A percentile compares a stretch with the other conserved stretches of the same genome.
These are phyloP conservation scores for Rhodocollybia butyracea DNA, from an alignment of 768 basidiomycete species.

Conservation along the genomic window DNA sequence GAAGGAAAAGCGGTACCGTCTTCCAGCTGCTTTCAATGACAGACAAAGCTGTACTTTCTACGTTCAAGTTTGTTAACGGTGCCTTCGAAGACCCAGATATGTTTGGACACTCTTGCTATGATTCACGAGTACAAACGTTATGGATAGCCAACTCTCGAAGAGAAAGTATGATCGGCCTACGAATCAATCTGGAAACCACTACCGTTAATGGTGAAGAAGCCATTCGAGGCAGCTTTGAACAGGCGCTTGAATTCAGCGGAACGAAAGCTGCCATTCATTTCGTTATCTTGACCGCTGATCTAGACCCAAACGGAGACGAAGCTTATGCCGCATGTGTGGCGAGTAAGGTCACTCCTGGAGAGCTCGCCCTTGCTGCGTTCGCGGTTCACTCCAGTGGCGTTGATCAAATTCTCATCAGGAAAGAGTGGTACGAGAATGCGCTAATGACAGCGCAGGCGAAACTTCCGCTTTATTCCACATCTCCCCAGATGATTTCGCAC, in stretches of 20 bases:
- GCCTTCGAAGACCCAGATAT: constrained; percentile 73
- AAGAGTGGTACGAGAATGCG: constrained; percentile 81
- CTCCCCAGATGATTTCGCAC: constrained; percentile 23
- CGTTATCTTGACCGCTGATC: constrained; percentile 81
- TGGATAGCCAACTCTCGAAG: constrained; percentile 87
- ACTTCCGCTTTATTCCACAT: constrained; percentile 48
- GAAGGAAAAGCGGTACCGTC: constrained; percentile 79
- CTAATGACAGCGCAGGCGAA: constrained; percentile 53
- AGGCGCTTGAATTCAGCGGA: constrained; percentile 78
- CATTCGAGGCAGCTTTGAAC: constrained; percentile 68
- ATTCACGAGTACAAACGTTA: constrained; percentile 78
- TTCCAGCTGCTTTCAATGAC: constrained; percentile 81
- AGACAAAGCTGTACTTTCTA: constrained; percentile 70
- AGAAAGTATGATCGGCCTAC: constrained; percentile 80
- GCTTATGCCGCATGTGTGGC: constrained; percentile 82
- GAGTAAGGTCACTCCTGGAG: constrained; percentile 72
- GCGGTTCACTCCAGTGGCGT: constrained; percentile 89
- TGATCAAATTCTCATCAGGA: constrained; percentile 82
- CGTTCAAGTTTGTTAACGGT: constrained; percentile 74
- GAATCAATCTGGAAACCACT: constrained; percentile 61
- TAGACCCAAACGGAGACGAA: constrained; percentile 79
- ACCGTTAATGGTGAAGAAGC: constrained; percentile 59
- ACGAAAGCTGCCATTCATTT: constrained; percentile 88
- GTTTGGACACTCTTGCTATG: constrained; percentile 87
- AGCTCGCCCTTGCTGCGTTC: constrained; percentile 81